A percentile compares a stretch with the other conserved stretches of the same genome.
These are phyloP conservation scores for Leccinum griseonigrum DNA, from an alignment of 1,284 basidiomycete species.

Conservation along the genomic window DNA sequence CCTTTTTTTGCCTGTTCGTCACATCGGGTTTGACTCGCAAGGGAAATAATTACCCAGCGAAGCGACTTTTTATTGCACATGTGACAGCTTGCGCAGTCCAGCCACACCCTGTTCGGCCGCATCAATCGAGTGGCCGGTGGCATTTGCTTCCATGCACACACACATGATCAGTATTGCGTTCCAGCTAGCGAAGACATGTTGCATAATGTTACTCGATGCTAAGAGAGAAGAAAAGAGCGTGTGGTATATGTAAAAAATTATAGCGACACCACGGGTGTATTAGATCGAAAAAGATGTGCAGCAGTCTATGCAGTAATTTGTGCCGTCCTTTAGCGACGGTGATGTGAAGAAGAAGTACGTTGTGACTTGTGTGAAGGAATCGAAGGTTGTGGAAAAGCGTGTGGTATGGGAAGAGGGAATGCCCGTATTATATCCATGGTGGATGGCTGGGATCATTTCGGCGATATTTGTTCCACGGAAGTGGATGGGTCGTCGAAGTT, in stretches of 20 bases:
- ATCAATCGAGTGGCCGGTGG: no score
- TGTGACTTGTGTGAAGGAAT: slow-evolving; percentile 27
- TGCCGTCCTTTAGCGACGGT: slow-evolving; percentile 14
- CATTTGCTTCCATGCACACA: no score
- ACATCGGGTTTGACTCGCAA: slow-evolving; percentile 42
- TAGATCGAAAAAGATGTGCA: background rate
- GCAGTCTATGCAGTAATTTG: slow-evolving; percentile 25
- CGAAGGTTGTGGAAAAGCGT: slow-evolving; percentile 17
- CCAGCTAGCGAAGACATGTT: background rate
- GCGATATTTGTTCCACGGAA: slow-evolving; percentile 5
- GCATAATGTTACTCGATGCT: slow-evolving; percentile 6
- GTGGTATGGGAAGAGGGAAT: slow-evolving; percentile 30
- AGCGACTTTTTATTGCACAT: no score
- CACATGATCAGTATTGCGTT: slow-evolving; percentile 3
- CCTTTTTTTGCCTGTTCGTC: no score
- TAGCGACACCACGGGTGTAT: slow-evolving; percentile 30
- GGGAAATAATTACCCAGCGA: slow-evolving; percentile 26
- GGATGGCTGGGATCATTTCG: slow-evolving; percentile 22
- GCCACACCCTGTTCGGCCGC: no score
- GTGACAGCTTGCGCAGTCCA: no score
- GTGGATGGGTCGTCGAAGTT: slow-evolving; percentile 4
- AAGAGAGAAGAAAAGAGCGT: background rate
- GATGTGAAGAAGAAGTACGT: slow-evolving; percentile 26
- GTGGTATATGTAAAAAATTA: slow-evolving; percentile 35
- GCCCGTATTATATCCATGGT: slow-evolving; percentile 34